phyloP scores from a whole-genome alignment of 2,329 filamentous ascomycete species.

The Ramularia endophylla region DNA sequence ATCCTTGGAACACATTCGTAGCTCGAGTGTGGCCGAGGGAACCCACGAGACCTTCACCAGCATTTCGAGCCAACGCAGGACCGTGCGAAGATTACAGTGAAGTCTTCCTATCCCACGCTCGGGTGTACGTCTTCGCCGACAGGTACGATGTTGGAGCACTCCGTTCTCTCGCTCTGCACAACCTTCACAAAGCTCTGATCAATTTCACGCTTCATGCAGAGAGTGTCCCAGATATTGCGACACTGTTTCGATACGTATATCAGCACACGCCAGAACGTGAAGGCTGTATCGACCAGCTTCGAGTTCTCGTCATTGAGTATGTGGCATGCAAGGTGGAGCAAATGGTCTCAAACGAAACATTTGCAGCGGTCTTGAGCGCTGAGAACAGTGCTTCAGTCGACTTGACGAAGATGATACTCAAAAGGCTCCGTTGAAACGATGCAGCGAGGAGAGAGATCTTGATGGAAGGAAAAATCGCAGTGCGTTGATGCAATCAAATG shows the following conservation, averaged over 20 bases:
- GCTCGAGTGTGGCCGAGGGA: neutral
- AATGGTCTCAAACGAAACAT: neutral
- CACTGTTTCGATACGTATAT: slow-evolving; percentile 6
- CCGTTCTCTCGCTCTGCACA: slow-evolving; percentile 1
- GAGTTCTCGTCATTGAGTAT: slow-evolving; percentile 5
- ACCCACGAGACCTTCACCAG: slow-evolving; percentile 25
- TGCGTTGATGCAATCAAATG: no score
- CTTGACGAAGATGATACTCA: slow-evolving; percentile 1
- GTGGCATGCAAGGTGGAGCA: slow-evolving; percentile 6
- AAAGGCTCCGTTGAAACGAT: no score
- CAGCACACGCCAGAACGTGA: neutral
- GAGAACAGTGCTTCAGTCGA: neutral
- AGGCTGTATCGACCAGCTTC: neutral
- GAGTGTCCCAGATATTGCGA: neutral
- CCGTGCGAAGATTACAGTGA: slow-evolving; percentile 6
- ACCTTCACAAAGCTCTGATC: slow-evolving; percentile 3
- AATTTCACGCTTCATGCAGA: neutral
- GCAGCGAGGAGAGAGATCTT: no score
- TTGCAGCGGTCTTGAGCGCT: neutral
- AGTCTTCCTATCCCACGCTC: slow-evolving; percentile 10
- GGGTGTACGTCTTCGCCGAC: slow-evolving; percentile 7
- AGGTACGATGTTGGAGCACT: slow-evolving; percentile 5
- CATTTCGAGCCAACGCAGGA: slow-evolving; percentile 2
- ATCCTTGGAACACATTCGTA: no score
- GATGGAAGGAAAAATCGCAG: no score